Evolutionary conservation across 2,329 filamentous ascomycete species (phyloP).

Genomic region (Colletotrichum sp.): DNA sequence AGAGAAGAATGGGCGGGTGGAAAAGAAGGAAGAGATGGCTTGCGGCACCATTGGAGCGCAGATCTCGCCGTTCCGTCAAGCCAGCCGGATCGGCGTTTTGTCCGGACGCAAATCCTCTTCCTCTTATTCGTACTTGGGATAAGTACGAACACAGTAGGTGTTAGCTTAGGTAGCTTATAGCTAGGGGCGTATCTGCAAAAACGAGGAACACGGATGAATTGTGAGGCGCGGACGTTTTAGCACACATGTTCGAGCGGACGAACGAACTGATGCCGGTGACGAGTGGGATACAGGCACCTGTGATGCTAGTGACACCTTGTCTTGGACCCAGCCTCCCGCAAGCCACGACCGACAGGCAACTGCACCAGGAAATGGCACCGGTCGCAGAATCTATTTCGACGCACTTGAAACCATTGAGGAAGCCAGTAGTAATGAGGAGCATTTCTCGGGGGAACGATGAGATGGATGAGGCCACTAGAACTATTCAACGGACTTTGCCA

Average conservation of each 20-base stretch:
- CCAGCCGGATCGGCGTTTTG: neutral
- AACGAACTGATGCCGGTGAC: neutral
- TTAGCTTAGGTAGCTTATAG: neutral
- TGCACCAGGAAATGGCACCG: neutral
- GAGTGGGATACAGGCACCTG: neutral
- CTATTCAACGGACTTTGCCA: neutral
- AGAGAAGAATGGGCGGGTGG: neutral
- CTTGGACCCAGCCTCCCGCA: neutral
- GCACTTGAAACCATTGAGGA: neutral
- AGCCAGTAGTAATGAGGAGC: neutral
- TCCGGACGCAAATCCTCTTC: neutral
- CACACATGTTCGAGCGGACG: neutral
- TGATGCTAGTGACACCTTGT: neutral
- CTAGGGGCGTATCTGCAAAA: neutral
- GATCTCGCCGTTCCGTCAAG: neutral
- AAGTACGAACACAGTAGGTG: neutral
- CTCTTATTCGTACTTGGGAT: neutral
- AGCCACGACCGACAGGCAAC: neutral
- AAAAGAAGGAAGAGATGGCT: neutral
- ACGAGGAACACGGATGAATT: neutral
- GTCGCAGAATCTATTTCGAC: neutral
- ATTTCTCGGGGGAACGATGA: neutral
- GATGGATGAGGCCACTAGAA: neutral
- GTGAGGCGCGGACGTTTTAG: neutral
- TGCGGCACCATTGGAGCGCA: neutral